Evolutionary conservation across 2,329 filamentous ascomycete species (phyloP), one percentile per base, ranked within the genome.

Genomic region (Ophiobolus disseminans): DNA sequence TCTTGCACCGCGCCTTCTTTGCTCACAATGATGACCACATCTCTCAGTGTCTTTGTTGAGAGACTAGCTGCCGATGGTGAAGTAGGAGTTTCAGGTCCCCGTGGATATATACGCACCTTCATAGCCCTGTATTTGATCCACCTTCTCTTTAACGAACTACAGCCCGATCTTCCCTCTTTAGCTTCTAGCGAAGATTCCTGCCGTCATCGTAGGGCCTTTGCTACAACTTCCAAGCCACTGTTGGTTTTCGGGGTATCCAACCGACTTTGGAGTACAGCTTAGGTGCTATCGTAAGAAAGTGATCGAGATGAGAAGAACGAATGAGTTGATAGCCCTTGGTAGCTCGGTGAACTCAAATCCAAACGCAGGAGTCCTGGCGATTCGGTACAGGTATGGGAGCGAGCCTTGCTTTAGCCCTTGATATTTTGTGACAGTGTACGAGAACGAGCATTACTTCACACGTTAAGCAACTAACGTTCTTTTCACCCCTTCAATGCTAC

Each of bases 41-140:
- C 87, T 2, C 87, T 87, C 16, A 91, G 69, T 2, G 86, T 88
- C 73, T 89, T 89, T 5, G 84, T 87, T 48, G 82, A 75, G 62
- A 91, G 90, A 0, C 87, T 87, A 30, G 86, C 87, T 68, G 90
- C 87, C 54, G 86, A 90, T 66, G 90, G 90, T 78, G 70, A 90
- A 91, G 67, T 90, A 91, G 63, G 90, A 91, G 77, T 88, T 81
- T 88, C 87, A 91, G 68, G 89, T 90, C 55, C 83, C 79, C 63
- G 80, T 80, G 63, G 90, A 91, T 2, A 89, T 79, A 32, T 87
- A 82, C 1, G 88, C 78, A 26, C 85, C 86, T 11, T 89, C 78
- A 23, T 84, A 84, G 31, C 80, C 80, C 43, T n/a, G n/a, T n/a
- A 86, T 79, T 0, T 76, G 80, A 81, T 75, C 73, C 0, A 77